Evolutionary conservation across 148 eudicot genomes (phyloP).

Genomic region (Chenopodium formosanum): DNA sequence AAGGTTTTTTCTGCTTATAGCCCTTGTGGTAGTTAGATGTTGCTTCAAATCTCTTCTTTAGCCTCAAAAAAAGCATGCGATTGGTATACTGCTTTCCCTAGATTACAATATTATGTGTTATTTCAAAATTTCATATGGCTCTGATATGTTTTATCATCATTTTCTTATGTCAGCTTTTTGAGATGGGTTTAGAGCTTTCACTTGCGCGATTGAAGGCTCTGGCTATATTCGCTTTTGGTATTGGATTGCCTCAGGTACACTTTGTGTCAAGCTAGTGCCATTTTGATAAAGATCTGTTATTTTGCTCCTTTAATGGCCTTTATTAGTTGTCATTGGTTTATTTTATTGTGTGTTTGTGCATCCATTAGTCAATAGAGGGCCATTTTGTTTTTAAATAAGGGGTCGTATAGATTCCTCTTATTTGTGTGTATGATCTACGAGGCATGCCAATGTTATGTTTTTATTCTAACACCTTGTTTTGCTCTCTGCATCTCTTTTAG

Average conservation of each 20-base stretch:
- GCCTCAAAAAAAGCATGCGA: neutral
- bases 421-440: neutral
- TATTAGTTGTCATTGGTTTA: neutral
- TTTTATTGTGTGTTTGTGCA: neutral
- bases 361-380: neutral
- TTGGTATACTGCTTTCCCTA: neutral
- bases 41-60: neutral
- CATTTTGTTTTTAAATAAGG: neutral
- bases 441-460: neutral
- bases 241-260: slow-evolving; percentile 89
- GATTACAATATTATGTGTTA: no score
- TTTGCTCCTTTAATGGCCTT: neutral
- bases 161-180: slow-evolving; percentile 69
- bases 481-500: slow-evolving; percentile 34
- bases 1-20: slow-evolving; percentile 19
- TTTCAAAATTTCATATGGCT: neutral
- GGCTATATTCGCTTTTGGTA: slow-evolving; percentile 93
- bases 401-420: neutral
- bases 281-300: neutral
- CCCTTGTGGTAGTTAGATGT: neutral
- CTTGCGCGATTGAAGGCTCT: slow-evolving; percentile 92
- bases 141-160: neutral
- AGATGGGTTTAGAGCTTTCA: slow-evolving; percentile 99
- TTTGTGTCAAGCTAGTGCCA: neutral
- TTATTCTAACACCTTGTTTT: neutral